These are phyloP conservation scores for Hypoxylon fragiforme DNA, from an alignment of 495 filamentous ascomycete species.

Conservation along the genomic window DNA sequence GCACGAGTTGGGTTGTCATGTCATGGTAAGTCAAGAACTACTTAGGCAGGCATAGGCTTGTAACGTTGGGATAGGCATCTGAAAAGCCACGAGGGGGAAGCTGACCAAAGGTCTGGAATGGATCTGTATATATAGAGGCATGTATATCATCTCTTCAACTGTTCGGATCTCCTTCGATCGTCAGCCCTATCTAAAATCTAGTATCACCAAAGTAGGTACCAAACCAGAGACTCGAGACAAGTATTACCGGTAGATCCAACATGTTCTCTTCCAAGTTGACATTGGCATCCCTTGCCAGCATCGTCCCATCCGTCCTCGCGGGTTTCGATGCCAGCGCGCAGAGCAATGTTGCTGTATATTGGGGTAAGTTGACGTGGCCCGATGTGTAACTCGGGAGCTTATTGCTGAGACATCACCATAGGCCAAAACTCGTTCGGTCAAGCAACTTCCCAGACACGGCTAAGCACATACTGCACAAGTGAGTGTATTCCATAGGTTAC, in stretches of 20 bases:
- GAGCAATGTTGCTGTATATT: constrained; percentile 69
- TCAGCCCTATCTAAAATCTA: constrained; percentile 5
- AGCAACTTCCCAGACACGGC: constrained; percentile 47
- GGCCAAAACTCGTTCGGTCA: constrained; percentile 54
- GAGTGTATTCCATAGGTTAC: constrained; percentile 36
- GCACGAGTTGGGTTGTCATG: constrained; percentile 26
- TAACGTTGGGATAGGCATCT: constrained; percentile 25
- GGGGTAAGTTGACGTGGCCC: constrained; percentile 47
- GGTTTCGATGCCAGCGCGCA: constrained; percentile 54
- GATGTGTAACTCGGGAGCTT: neutral
- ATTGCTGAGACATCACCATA: constrained; percentile 33
- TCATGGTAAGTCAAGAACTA: constrained; percentile 23
- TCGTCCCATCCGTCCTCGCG: constrained; percentile 38
- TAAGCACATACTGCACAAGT: constrained; percentile 60
- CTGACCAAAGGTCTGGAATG: constrained; percentile 2
- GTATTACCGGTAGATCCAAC: constrained; percentile 1
- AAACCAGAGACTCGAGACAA: constrained; percentile 16
- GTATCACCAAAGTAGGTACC: too few species aligned
- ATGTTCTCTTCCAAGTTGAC: constrained; percentile 31
- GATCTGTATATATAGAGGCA: constrained; percentile 19
- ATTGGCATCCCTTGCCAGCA: constrained; percentile 36
- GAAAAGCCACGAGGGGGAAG: neutral
- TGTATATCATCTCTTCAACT: constrained; percentile 15
- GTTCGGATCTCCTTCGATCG: neutral
- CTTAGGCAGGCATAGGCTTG: constrained; percentile 4